Percentiles rank a stretch among this genome's conserved stretches.
phyloP scores from a whole-genome alignment of 2,329 filamentous ascomycete genomes.

The Diaporthe batatas region DNA sequence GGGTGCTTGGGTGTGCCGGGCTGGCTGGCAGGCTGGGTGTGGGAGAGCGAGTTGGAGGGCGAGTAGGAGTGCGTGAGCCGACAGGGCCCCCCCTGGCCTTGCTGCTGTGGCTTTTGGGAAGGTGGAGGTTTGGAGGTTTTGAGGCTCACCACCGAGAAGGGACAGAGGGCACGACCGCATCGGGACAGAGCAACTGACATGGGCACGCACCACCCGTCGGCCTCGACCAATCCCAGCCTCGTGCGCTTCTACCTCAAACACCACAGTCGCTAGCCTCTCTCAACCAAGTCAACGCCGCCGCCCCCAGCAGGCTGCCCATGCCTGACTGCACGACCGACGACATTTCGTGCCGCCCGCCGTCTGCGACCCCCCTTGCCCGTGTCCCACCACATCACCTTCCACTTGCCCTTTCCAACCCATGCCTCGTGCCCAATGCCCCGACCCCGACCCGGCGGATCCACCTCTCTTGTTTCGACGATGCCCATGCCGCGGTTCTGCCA shows the following conservation, averaged over 20 bases:
- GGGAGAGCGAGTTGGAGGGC: background rate
- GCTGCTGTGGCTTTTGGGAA: background rate
- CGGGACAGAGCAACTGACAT: constrained; percentile 13
- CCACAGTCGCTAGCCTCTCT: constrained; percentile 32
- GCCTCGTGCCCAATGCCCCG: constrained; percentile 1
- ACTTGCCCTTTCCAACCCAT: background rate
- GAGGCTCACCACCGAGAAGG: constrained; percentile 25
- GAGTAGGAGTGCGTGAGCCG: background rate
- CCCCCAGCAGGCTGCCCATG: constrained; percentile 2
- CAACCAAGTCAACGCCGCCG: constrained; percentile 20
- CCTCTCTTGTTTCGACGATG: constrained; percentile 33
- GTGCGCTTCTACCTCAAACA: constrained; percentile 33
- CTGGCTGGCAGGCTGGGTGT: too few relatives aligned
- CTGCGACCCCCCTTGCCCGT: background rate
- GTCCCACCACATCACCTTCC: constrained; percentile 22
- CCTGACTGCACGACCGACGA: constrained; percentile 21
- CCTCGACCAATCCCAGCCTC: constrained; percentile 27
- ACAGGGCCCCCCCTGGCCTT: background rate
- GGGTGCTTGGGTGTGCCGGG: constrained; percentile 3
- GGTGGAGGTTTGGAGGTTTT: background rate
- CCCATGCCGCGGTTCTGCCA: constrained; percentile 32
- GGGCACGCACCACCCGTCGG: constrained; percentile 18
- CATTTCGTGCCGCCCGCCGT: constrained; percentile 21
- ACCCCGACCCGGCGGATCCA: constrained; percentile 32
- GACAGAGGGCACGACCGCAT: constrained; percentile 25